These are phyloP conservation scores for Dactylellina leptospora DNA, from an alignment of 2,329 filamentous ascomycete genomes.

Conservation along the genomic window DNA sequence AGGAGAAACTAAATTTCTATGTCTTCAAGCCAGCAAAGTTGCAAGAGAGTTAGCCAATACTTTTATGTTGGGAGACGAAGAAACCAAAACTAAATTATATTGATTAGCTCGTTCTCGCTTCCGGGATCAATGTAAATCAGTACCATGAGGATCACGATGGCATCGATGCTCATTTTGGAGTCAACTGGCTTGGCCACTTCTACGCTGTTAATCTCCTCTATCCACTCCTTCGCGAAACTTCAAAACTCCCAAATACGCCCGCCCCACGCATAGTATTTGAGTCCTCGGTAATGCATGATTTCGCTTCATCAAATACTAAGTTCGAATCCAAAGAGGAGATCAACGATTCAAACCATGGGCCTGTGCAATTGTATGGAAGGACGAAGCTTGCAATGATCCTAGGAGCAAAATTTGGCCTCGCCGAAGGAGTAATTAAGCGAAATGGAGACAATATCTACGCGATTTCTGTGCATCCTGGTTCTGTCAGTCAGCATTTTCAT, in stretches of 20 bases:
- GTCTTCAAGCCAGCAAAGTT: slow-evolving; percentile 3
- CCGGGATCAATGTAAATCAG: slow-evolving; percentile 63
- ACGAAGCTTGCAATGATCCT: slow-evolving; percentile 63
- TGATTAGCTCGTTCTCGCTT: slow-evolving; percentile 60
- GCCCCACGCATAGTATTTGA: slow-evolving; percentile 62
- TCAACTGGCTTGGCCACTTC: slow-evolving; percentile 63
- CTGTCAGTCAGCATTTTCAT: slow-evolving; percentile 57
- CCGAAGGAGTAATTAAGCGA: slow-evolving; percentile 61
- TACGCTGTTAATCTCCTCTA: slow-evolving; percentile 62
- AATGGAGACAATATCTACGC: slow-evolving; percentile 62
- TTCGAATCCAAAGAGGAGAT: slow-evolving; percentile 62
- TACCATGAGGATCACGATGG: slow-evolving; percentile 60
- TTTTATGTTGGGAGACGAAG: background rate
- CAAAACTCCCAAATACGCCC: slow-evolving; percentile 58
- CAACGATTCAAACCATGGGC: slow-evolving; percentile 60
- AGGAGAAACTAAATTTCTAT: slow-evolving; percentile 61
- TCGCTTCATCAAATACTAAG: slow-evolving; percentile 60
- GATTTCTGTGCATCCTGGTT: slow-evolving; percentile 62
- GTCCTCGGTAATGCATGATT: slow-evolving; percentile 61
- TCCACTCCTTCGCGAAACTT: slow-evolving; percentile 62
- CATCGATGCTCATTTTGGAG: slow-evolving; percentile 61
- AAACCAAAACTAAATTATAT: background rate
- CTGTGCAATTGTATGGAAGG: slow-evolving; percentile 61
- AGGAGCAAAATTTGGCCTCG: slow-evolving; percentile 62
- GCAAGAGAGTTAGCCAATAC: background rate